Percentiles rank a stretch among this genome's conserved stretches.
Evolutionary conservation across 2,329 filamentous ascomycete genomes (phyloP).

Genomic region (Coniosporium tulheliwenetii): DNA sequence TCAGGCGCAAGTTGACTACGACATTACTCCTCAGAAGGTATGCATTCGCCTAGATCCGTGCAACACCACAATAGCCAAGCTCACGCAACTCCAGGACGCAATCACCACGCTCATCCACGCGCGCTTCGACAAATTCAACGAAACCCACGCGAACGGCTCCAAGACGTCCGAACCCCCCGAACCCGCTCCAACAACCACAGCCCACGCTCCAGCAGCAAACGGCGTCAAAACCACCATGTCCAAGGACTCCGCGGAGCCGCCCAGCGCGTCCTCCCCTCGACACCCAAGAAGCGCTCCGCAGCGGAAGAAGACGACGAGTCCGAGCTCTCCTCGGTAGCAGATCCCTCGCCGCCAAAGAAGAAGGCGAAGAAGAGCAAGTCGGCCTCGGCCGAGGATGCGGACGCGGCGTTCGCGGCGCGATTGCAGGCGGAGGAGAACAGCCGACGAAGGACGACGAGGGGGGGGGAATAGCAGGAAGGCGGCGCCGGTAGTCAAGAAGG

Average conservation of each 20-base stretch:
- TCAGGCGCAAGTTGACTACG: constrained; percentile 43
- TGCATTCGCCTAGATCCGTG: too few relatives aligned
- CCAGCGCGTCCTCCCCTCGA: constrained; percentile 3
- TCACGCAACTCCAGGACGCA: constrained; percentile 15
- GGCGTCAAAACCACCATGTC: constrained; percentile 8
- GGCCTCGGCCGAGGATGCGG: constrained; percentile 50
- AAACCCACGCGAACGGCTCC: constrained; percentile 10
- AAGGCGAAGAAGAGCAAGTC: constrained; percentile 48
- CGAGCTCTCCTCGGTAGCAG: constrained; percentile 22
- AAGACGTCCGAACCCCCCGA: constrained; percentile 12
- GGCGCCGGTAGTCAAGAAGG: constrained; percentile 43
- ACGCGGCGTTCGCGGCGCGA: constrained; percentile 73
- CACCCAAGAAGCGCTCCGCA: constrained; percentile 25
- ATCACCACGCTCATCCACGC: constrained; percentile 31
- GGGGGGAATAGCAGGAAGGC: constrained; percentile 45
- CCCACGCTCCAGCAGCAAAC: constrained; percentile 8
- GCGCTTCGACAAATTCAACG: constrained; percentile 33
- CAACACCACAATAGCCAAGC: background rate
- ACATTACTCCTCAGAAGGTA: constrained; percentile 48
- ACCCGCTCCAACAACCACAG: constrained; percentile 21
- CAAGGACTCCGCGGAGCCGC: constrained; percentile 8
- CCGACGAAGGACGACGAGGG: constrained; percentile 58
- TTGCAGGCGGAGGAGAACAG: constrained; percentile 86
- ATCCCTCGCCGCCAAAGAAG: constrained; percentile 28
- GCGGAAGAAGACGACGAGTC: constrained; percentile 12